Evolutionary conservation across 306 rosid species (phyloP).

Genomic region (Parietaria judaica): DNA sequence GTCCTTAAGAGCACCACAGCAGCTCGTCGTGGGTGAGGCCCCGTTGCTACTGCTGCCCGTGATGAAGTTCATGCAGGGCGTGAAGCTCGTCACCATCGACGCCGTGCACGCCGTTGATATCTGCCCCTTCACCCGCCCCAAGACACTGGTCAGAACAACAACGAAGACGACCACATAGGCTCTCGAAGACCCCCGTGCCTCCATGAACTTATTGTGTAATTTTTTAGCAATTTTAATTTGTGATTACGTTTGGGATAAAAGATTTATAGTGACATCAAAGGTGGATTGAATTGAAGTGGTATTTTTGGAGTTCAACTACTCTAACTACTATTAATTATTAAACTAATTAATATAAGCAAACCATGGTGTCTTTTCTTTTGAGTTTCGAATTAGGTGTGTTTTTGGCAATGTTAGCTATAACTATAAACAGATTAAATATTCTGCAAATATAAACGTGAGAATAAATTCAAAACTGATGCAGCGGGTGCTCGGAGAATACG

Average conservation of each 20-base stretch:
- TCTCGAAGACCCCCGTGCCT: conserved; percentile 8
- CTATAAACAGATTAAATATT: neutral
- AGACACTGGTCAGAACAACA: conserved; percentile 17
- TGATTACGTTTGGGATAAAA: conserved; percentile 10
- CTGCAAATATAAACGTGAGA: no score
- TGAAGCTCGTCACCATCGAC: conserved; percentile 51
- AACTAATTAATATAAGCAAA: conserved; percentile 9
- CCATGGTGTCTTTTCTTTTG: neutral
- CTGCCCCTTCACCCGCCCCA: conserved; percentile 29
- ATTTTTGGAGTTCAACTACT: conserved; percentile 54
- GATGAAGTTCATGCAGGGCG: conserved; percentile 64
- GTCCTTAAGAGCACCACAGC: conserved; percentile 49
- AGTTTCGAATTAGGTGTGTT: conserved; percentile 11
- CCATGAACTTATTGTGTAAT: conserved; percentile 25
- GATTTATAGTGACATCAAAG: conserved; percentile 22
- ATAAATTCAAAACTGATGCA: no score
- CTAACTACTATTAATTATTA: conserved; percentile 20
- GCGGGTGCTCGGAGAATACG: no score
- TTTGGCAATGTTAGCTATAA: conserved; percentile 14
- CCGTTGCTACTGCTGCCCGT: conserved; percentile 72
- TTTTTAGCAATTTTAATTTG: neutral
- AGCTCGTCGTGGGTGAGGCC: conserved; percentile 27
- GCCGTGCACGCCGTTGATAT: conserved; percentile 50
- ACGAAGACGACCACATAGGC: conserved; percentile 3
- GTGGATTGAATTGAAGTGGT: conserved; percentile 23